Base-by-base conservation (phyloP, 345 rosid genomes). In the Populus alba region DNA sequence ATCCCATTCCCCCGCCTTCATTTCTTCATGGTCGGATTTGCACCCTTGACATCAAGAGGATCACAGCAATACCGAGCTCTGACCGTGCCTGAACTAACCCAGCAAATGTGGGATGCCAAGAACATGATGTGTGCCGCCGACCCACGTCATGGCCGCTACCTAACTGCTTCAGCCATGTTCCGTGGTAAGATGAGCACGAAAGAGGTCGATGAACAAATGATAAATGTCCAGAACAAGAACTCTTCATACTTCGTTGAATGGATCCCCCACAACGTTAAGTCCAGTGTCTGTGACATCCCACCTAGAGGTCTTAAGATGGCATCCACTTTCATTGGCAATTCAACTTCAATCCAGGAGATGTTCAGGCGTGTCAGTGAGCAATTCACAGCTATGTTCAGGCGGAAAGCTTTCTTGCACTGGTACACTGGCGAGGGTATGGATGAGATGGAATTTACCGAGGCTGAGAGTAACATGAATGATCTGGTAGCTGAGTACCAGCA, bases 51-150 rank as follows among this genome's bases (percentile, higher is more conserved):
- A 12, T 73, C 81, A 59, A 68, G 81, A 79, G 81, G 81, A 57
- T 79, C 81, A 31, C 81, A 79, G 37, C 81, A 79, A 22, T 79
- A 79, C 66, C 77, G 81, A 38, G 31, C 81, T n/a, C 71, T 79
- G 69, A 79, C 81, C 0, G 81, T 79, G 69, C 81, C 81, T 57
- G 81, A 79, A 43, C 73, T 79, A 57, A 79, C 81, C 47, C 77
- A 79, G 23, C 81, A 79, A 55, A 79, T 78, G 81, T 78, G 81
- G 81, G 81, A 78, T 39, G 72, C 81, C 57, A 78, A 78, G 77
- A 78, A 78, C 70, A 78, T 78, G 81, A 78, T 78, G 81, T 78
- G 81, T 66, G 81, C 81, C 18, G 81, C 81, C 13, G 81, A 78
- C 20, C 81, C 81, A 53, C 81, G 81, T 11, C 81, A 78, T 25